These are phyloP conservation scores for Tranzscheliella williamsii DNA, from an alignment of 1,284 basidiomycete species.

Conservation along the genomic window DNA sequence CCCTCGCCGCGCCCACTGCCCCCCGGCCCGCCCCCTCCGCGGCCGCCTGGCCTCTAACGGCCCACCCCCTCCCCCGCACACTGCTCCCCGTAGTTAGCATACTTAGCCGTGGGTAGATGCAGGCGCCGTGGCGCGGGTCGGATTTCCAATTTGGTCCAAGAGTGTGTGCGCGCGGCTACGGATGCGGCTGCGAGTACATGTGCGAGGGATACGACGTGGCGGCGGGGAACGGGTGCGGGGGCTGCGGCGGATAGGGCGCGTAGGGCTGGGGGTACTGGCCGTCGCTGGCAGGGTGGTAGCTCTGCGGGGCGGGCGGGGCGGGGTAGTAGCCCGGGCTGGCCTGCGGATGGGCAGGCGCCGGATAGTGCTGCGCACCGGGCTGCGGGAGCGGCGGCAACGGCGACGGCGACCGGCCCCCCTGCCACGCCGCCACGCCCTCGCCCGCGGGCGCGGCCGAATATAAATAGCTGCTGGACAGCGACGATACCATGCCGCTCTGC, in stretches of 20 bases:
- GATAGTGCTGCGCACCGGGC: slow-evolving; percentile 3
- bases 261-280: slow-evolving; percentile 2
- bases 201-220: too few species aligned
- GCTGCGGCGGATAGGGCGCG: too few species aligned
- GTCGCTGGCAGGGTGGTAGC: slow-evolving; percentile 1
- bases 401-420: slow-evolving; percentile 11
- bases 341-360: slow-evolving; percentile 3
- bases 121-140: too few species aligned
- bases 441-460: slow-evolving; percentile 2
- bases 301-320: slow-evolving; percentile 2
- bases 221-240: too few species aligned
- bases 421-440: slow-evolving; percentile 1
- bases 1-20: slow-evolving; percentile 25
- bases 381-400: slow-evolving; percentile 19
- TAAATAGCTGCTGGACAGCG: slow-evolving; percentile 20
- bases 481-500: slow-evolving; percentile 5
- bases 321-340: background rate
- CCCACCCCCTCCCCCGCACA: too few species aligned
- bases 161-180: too few species aligned
- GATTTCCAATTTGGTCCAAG: too few species aligned
- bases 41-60: slow-evolving; percentile 33
- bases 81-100: too few species aligned
- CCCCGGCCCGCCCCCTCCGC: slow-evolving; percentile 26
- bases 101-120: too few species aligned
- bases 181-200: too few species aligned